Conservation (phyloP, 352 stramenopile genomes). For the Phytophthora pini region DNA sequence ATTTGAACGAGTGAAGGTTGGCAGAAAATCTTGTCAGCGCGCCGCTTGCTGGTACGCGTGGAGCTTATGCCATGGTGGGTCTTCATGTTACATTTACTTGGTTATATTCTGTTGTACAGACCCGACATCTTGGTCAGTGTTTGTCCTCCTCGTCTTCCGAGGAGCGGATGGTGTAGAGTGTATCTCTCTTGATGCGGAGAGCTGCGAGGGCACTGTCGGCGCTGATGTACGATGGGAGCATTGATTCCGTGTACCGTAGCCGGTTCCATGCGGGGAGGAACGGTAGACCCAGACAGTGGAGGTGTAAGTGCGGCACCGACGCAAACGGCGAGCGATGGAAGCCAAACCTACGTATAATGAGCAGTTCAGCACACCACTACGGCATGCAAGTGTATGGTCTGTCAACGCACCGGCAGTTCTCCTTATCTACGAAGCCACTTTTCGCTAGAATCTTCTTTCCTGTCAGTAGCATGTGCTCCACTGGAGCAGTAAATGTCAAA, state of each 20-base stretch:
- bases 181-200: slow-evolving; percentile 33
- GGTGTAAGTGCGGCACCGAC: slow-evolving; percentile 74
- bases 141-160: not conserved
- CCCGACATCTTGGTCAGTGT: slow-evolving; percentile 11
- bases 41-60: too few species aligned
- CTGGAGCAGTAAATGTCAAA: slow-evolving; percentile 24
- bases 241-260: slow-evolving; percentile 59
- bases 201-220: slow-evolving; percentile 48
- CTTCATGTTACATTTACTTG: slow-evolving; percentile 38
- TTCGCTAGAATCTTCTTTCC: slow-evolving; percentile 56
- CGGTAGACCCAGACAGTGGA: slow-evolving; percentile 74
- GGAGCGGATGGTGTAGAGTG: slow-evolving; percentile 25
- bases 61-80: not conserved
- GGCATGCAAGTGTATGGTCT: not conserved
- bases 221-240: slow-evolving; percentile 65
- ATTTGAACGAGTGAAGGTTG: too few species aligned
- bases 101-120: slow-evolving; percentile 30
- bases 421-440: slow-evolving; percentile 43
- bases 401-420: slow-evolving; percentile 41
- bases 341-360: slow-evolving; percentile 49
- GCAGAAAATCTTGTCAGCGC: too few species aligned
- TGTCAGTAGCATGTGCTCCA: slow-evolving; percentile 64
- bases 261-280: slow-evolving; percentile 72
- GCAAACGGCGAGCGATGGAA: slow-evolving; percentile 78
- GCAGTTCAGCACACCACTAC: not conserved